These are phyloP conservation scores for Saturnispora besseyi DNA, from an alignment of 805 yeast species.

Conservation along the genomic window DNA sequence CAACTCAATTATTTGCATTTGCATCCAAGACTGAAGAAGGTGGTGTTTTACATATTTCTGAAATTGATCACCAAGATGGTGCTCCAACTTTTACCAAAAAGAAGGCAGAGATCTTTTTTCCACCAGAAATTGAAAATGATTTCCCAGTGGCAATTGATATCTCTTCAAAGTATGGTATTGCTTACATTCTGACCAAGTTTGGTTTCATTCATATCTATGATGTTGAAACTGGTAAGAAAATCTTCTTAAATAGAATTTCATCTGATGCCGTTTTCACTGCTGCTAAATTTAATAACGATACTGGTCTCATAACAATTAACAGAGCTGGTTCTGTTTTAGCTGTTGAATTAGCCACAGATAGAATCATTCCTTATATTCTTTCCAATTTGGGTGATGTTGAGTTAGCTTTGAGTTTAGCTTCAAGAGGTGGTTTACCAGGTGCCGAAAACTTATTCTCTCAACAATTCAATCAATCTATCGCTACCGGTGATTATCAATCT, in stretches of 20 bases:
- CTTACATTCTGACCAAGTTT: constrained; percentile 85
- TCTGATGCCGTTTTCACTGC: constrained; percentile 94
- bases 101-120: constrained; percentile 88
- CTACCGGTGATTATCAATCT: constrained; percentile 76
- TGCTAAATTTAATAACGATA: constrained; percentile 53
- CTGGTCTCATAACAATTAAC: constrained; percentile 90
- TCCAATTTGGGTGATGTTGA: constrained; percentile 79
- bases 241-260: constrained; percentile 92
- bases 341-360: constrained; percentile 78
- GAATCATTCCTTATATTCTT: constrained; percentile 82
- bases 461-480: constrained; percentile 80
- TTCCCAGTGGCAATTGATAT: constrained; percentile 92
- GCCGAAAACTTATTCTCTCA: constrained; percentile 87
- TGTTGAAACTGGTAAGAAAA: constrained; percentile 81
- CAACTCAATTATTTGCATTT: constrained; percentile 84
- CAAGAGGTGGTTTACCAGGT: constrained; percentile 96
- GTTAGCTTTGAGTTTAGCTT: constrained; percentile 78
- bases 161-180: constrained; percentile 75
- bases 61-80: constrained; percentile 87
- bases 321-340: constrained; percentile 92
- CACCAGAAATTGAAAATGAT: constrained; percentile 92
- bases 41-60: constrained; percentile 83
- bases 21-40: constrained; percentile 84
- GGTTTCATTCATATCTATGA: constrained; percentile 96
- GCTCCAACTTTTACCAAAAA: constrained; percentile 82